A percentile compares a stretch with the other conserved stretches of the same genome.
These are phyloP conservation scores for Oemleria cerasiformis DNA, from an alignment of 306 rosid genomes.

Conservation along the genomic window DNA sequence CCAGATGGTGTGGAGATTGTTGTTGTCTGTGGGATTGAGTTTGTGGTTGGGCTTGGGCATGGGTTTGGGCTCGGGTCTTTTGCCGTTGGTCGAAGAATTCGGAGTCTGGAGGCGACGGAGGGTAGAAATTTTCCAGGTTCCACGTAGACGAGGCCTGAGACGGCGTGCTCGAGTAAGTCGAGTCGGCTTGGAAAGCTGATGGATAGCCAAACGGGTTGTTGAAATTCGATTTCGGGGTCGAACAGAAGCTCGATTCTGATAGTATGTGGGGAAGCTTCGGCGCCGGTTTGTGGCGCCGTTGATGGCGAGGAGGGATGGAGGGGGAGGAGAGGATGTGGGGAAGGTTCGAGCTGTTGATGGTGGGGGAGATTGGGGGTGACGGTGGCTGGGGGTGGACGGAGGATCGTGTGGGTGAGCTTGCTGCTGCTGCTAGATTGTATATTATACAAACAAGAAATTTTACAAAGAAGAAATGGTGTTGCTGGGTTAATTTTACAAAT, in stretches of 20 bases:
- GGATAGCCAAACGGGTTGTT: constrained; percentile 37
- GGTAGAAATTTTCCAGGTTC: constrained; percentile 95
- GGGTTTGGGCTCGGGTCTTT: not conserved
- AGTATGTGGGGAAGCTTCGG: constrained; percentile 91
- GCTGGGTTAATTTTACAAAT: too few species aligned
- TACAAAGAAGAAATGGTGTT: too few species aligned
- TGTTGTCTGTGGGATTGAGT: constrained; percentile 12
- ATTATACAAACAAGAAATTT: too few species aligned
- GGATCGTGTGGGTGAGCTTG: constrained; percentile 41
- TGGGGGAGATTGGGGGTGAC: constrained; percentile 41
- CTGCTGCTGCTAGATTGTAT: too few species aligned
- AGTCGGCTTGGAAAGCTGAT: constrained; percentile 61
- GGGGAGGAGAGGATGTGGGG: constrained; percentile 50
- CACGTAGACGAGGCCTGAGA: constrained; percentile 89
- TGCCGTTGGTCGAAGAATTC: constrained; percentile 58
- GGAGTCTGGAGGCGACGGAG: constrained; percentile 93
- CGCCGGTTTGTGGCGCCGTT: constrained; percentile 43
- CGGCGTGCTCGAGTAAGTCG: constrained; percentile 82
- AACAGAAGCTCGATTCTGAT: constrained; percentile 71
- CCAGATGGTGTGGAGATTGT: constrained; percentile 7
- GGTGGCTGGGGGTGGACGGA: constrained; percentile 43
- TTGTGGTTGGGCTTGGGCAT: not conserved
- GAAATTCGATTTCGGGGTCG: constrained; percentile 54
- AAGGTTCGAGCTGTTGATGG: constrained; percentile 57
- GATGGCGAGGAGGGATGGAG: constrained; percentile 24